Evolutionary conservation across 192 early-diverging fungal genomes (phyloP).

Genomic region (Coemansia sp.): DNA sequence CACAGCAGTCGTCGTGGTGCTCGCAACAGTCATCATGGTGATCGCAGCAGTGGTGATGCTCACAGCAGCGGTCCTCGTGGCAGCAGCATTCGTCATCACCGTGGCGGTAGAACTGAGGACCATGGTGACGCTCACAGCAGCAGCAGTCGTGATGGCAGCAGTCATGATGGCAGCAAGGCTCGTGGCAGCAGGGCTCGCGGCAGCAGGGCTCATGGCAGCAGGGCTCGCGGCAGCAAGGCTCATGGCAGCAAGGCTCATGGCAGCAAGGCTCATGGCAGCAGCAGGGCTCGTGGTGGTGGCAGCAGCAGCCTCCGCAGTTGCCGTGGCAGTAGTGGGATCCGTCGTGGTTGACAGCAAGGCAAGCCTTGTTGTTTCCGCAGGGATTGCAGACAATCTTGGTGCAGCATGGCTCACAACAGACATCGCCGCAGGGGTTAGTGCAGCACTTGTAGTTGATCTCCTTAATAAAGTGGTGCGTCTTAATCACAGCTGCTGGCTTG

Average conservation of each 20-base stretch:
- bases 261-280: conserved; percentile 12
- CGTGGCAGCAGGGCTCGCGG: conserved; percentile 13
- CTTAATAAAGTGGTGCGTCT: conserved; percentile 50
- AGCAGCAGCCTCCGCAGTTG: conserved; percentile 9
- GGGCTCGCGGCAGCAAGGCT: conserved; percentile 6
- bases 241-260: conserved; percentile 10
- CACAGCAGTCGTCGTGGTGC: conserved; percentile 19
- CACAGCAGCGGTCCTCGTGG: conserved; percentile 7
- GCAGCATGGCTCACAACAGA: conserved; percentile 48
- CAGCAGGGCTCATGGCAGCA: conserved; percentile 15
- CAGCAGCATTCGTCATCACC: conserved; percentile 26
- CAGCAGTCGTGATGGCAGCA: conserved; percentile 9
- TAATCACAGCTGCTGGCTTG: conserved; percentile 50
- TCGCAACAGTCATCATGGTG: conserved; percentile 23
- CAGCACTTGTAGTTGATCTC: conserved; percentile 53
- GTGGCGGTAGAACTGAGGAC: conserved; percentile 15
- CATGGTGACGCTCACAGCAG: conserved; percentile 14
- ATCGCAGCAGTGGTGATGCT: conserved; percentile 21
- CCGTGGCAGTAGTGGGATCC: conserved; percentile 22
- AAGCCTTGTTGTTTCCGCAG: conserved; percentile 19
- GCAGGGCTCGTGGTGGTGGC: conserved; percentile 6
- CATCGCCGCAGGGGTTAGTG: conserved; percentile 48
- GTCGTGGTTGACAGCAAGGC: conserved; percentile 32
- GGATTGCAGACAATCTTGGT: conserved; percentile 50
- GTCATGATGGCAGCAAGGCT: conserved; percentile 9